Conservation (phyloP, 148 eudicot genomes). For the Talinum fruticosum region DNA sequence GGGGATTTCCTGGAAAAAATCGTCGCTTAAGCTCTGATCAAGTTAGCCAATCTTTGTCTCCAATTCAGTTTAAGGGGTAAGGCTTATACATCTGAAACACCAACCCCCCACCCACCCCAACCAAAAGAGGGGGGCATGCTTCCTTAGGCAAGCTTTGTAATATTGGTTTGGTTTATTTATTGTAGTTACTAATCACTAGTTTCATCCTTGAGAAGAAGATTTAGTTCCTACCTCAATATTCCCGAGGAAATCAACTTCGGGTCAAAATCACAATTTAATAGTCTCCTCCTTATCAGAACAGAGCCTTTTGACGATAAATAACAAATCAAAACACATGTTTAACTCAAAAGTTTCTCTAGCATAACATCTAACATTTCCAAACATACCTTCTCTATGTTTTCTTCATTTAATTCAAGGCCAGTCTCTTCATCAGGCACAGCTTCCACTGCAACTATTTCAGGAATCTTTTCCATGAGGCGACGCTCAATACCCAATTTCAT, state of each 20-base stretch:
- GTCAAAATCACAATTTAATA: not conserved
- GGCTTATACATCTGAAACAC: not conserved
- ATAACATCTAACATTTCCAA: not conserved
- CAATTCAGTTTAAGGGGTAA: not conserved
- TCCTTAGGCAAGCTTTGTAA: not conserved
- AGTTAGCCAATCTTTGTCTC: not conserved
- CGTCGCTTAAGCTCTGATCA: not conserved
- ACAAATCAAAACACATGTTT: not conserved
- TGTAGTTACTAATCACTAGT: not conserved
- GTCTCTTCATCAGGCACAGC: slow-evolving; percentile 84
- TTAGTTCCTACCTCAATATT: not conserved
- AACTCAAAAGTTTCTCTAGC: not conserved
- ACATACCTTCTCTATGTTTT: slow-evolving; percentile 85
- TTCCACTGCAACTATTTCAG: slow-evolving; percentile 91
- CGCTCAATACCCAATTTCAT: slow-evolving; percentile 96
- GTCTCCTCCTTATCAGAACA: not conserved
- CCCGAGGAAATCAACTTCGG: not conserved
- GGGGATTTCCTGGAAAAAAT: no score
- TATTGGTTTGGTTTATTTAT: not conserved
- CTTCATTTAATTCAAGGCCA: slow-evolving; percentile 91
- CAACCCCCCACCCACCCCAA: not conserved
- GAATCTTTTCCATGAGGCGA: slow-evolving; percentile 87
- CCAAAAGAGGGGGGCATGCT: not conserved
- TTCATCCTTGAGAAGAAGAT: not conserved
- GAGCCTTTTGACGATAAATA: not conserved